Percentiles rank a stretch among this genome's conserved stretches.
Conservation (phyloP, 345 rosid genomes). For the Populus tremula region DNA sequence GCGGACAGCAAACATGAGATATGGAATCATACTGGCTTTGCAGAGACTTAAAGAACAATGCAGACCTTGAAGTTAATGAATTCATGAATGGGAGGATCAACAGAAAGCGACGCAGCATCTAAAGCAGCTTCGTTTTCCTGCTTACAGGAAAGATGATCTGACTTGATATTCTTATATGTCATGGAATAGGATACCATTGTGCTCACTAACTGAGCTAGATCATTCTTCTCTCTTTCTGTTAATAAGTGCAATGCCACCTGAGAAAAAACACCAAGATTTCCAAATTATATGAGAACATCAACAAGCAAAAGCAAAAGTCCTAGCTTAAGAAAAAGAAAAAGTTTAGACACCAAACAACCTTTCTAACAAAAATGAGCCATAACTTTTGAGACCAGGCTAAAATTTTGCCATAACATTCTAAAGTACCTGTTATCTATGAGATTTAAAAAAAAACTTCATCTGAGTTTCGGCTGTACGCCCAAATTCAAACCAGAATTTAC, state of each 20-base stretch:
- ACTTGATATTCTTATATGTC: constrained; percentile 60
- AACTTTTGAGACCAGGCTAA: no score
- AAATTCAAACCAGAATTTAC: no score
- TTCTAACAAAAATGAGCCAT: no score
- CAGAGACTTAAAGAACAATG: constrained; percentile 5
- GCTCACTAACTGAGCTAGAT: constrained; percentile 56
- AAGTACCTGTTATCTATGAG: no score
- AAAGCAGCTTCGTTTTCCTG: constrained; percentile 45
- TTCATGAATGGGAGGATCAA: constrained; percentile 73
- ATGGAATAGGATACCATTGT: constrained; percentile 71
- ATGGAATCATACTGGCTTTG: neutral
- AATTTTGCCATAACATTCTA: no score
- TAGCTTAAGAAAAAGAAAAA: no score
- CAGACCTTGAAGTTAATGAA: constrained; percentile 75
- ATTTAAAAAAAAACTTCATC: no score
- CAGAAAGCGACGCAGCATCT: constrained; percentile 49
- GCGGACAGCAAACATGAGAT: constrained; percentile 9
- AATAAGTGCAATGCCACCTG: constrained; percentile 87
- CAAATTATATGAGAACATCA: constrained; percentile 6
- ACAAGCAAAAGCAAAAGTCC: neutral
- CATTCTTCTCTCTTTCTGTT: constrained; percentile 69
- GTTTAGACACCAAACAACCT: no score
- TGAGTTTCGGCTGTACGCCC: no score
- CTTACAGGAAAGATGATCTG: constrained; percentile 37
- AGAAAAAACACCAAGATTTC: constrained; percentile 9